phyloP scores from a whole-genome alignment of 73 alveolate species.

The Urostyla sp. region DNA sequence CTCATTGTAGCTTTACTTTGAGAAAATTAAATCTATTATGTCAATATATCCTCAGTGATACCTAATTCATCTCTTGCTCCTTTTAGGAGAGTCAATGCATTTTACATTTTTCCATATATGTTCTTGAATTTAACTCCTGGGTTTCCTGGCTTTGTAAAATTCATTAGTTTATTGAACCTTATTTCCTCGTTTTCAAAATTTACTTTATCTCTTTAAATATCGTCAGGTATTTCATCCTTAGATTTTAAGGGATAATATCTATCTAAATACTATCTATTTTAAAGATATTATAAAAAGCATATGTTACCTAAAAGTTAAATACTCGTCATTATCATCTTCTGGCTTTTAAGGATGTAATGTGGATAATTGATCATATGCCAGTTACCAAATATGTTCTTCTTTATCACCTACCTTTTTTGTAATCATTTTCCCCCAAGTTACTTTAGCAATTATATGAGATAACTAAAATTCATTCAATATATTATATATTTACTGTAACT shows the following conservation, averaged over 20 bases:
- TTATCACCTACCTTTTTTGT: constrained; percentile 77
- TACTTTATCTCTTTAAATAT: constrained; percentile 47
- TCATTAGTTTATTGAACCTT: constrained; percentile 41
- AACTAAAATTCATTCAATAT: constrained; percentile 40
- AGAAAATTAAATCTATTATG: too few relatives aligned
- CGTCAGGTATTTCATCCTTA: constrained; percentile 47
- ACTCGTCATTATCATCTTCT: constrained; percentile 76
- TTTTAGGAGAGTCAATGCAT: constrained; percentile 66
- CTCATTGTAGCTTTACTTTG: too few relatives aligned
- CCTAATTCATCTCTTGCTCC: constrained; percentile 77
- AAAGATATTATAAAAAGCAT: neutral
- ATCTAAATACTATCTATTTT: constrained; percentile 59
- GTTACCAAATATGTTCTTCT: constrained; percentile 74
- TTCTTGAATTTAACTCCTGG: constrained; percentile 80
- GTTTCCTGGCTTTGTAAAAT: constrained; percentile 74
- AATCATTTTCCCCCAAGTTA: constrained; percentile 83
- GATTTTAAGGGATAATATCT: constrained; percentile 52
- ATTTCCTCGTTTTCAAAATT: constrained; percentile 51
- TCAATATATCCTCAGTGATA: constrained; percentile 46
- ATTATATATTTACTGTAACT: constrained; percentile 43
- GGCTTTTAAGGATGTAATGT: constrained; percentile 3
- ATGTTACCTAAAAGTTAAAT: constrained; percentile 67
- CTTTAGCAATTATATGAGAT: constrained; percentile 64
- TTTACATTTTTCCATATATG: constrained; percentile 67
- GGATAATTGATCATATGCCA: constrained; percentile 62